These are phyloP conservation scores for Psilocybe mexicana DNA, from an alignment of 1,284 basidiomycete genomes.

Conservation along the genomic window DNA sequence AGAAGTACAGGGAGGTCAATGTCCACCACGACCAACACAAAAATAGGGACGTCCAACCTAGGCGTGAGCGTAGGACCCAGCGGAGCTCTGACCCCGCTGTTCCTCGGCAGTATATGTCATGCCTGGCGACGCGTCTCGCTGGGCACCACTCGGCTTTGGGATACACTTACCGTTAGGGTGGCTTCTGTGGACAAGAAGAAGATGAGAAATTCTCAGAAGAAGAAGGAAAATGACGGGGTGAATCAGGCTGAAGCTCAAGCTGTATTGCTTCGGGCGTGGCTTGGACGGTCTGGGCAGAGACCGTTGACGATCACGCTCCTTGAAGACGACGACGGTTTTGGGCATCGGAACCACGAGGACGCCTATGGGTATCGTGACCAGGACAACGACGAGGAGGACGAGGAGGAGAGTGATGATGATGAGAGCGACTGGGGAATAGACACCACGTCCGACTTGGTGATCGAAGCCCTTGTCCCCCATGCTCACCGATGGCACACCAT, in stretches of 20 bases:
- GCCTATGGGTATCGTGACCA: too few relatives aligned
- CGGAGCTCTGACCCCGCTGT: constrained; percentile 21
- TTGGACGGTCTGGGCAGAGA: constrained; percentile 14
- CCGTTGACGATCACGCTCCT: constrained; percentile 19
- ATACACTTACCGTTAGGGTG: constrained; percentile 14
- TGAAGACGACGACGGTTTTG: constrained; percentile 16
- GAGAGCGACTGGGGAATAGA: constrained; percentile 15
- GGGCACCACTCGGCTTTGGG: constrained; percentile 20
- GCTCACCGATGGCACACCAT: constrained; percentile 20
- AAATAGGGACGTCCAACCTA: constrained; percentile 5
- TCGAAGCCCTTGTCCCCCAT: constrained; percentile 14
- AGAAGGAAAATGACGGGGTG: too few relatives aligned
- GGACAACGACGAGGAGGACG: constrained; percentile 6
- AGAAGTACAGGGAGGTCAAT: neutral
- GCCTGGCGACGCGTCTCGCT: constrained; percentile 20
- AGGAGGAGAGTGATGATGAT: neutral
- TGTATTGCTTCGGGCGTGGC: constrained; percentile 20
- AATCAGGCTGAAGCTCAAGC: constrained; percentile 13
- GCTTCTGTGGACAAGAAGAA: neutral
- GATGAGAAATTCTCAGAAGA: too few relatives aligned
- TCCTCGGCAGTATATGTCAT: constrained; percentile 20
- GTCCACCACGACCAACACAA: neutral
- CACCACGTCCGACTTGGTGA: constrained; percentile 17
- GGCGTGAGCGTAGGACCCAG: constrained; percentile 9
- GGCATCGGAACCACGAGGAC: too few relatives aligned